Base-by-base conservation (phyloP, 1,284 basidiomycete genomes). In the Meira miltonrushii region DNA sequence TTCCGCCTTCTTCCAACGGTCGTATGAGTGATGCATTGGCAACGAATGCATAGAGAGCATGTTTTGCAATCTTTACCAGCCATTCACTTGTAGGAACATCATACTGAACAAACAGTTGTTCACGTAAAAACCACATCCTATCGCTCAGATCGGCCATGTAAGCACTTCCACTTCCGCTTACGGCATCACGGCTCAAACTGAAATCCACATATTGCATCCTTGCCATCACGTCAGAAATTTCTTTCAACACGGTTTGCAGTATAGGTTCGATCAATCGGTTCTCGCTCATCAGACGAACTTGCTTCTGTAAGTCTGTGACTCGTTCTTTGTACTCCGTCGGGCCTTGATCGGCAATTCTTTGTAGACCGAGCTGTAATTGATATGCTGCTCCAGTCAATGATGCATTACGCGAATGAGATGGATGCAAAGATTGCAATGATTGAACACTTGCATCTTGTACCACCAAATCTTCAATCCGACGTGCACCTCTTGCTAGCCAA, bases 21-120 rank as follows among this genome's bases (percentile, higher is more conserved):
- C 86, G 86, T 11, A 88, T 87, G 56, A 96, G 89, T 15, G 89
- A 91, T 11, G 88, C 87, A 72, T 97, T 90, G 52, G 95, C 79
- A 9, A 96, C 84, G 79, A 96, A 97, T 1, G 85, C 87, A 64
- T 84, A 84, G 52, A 94, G 86, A 28, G 88, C 85, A 75, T 87
- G 87, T 68, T 85, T 46, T 28, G 59, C 57, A 23, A 74, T 56
- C 39, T 66, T 65, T 33, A 74, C 57, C 0, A 67, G 64, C 70
- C 70, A 71, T 33, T 53, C 28, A 38, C 37, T 28, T 19, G 15
- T 19, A 13, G 17, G 21, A n/a, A 53, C 50, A 41, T 28, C 28
- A 13, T 53, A 53, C 8, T 41, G 50, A 19, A 39, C 39, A 37
- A 53, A 53, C 19, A 53, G 15, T 41, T 53, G 50, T 41, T 53